These are phyloP conservation scores for Kwoniella dejecticola DNA, from an alignment of 768 basidiomycete genomes.

Conservation along the genomic window DNA sequence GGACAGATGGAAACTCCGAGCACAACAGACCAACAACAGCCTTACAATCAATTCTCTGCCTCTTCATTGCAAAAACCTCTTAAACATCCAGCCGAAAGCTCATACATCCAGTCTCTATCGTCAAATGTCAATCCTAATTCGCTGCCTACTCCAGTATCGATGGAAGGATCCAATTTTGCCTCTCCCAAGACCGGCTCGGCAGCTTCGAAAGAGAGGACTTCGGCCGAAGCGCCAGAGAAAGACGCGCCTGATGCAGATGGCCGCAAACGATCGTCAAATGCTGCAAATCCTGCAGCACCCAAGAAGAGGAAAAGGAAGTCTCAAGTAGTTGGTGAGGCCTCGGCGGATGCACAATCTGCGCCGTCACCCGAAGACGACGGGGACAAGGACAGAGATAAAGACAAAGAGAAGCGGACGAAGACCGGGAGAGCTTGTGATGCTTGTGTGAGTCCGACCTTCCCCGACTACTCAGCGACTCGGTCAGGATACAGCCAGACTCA, in stretches of 20 bases:
- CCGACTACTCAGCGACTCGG: not conserved
- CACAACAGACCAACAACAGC: not conserved
- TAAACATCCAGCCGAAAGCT: not conserved
- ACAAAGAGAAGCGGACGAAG: conserved; percentile 48
- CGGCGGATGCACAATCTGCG: not conserved
- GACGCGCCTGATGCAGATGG: not conserved
- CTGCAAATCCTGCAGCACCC: not conserved
- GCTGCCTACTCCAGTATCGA: not conserved
- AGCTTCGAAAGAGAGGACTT: not conserved
- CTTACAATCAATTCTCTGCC: not conserved
- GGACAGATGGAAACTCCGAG: not conserved
- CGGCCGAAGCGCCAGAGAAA: too few species aligned
- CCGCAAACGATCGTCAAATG: not conserved
- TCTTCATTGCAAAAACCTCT: not conserved
- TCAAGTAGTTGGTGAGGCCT: not conserved
- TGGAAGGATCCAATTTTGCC: not conserved
- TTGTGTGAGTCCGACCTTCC: conserved; percentile 37
- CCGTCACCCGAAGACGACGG: conserved; percentile 1
- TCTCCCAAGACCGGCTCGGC: conserved; percentile 1
- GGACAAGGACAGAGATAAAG: conserved; percentile 8
- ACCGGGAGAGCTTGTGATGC: conserved; percentile 55
- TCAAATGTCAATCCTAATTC: not conserved
- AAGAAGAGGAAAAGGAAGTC: conserved; percentile 22
- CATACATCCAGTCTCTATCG: not conserved
- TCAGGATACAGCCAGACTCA: too few species aligned